These are phyloP conservation scores for Calonectria hongkongensis DNA, from an alignment of 2,329 filamentous ascomycete species.

Conservation along the genomic window DNA sequence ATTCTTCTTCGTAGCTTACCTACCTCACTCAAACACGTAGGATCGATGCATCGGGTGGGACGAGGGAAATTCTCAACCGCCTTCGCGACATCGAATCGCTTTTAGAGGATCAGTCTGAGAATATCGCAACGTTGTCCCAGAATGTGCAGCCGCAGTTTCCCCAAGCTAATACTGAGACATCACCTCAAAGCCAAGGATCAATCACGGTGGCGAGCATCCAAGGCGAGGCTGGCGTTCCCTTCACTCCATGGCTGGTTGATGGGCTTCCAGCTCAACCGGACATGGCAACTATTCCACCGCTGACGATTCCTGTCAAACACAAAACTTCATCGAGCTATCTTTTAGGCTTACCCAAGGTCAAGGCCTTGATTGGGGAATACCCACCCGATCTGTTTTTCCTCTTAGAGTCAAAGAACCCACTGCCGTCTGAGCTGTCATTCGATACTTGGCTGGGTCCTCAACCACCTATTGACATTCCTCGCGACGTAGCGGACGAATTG, in stretches of 20 bases:
- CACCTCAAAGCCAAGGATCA: slow-evolving; percentile 44
- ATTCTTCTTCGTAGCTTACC: neutral
- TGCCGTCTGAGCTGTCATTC: slow-evolving; percentile 51
- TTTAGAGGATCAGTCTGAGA: slow-evolving; percentile 48
- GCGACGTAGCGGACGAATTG: slow-evolving; percentile 50
- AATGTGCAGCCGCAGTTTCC: neutral
- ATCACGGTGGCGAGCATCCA: slow-evolving; percentile 34
- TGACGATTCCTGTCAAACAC: slow-evolving; percentile 56
- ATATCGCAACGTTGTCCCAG: slow-evolving; percentile 41
- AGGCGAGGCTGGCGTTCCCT: slow-evolving; percentile 15
- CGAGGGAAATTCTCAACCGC: slow-evolving; percentile 53
- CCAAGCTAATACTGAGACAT: slow-evolving; percentile 35
- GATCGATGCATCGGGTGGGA: slow-evolving; percentile 56
- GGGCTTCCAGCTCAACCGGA: slow-evolving; percentile 30
- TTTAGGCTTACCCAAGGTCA: slow-evolving; percentile 53
- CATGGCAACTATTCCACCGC: slow-evolving; percentile 47
- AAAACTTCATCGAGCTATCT: slow-evolving; percentile 57
- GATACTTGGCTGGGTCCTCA: slow-evolving; percentile 33
- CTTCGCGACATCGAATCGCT: slow-evolving; percentile 54
- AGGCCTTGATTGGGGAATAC: slow-evolving; percentile 56
- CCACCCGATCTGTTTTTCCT: slow-evolving; percentile 54
- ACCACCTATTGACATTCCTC: slow-evolving; percentile 32
- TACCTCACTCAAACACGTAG: slow-evolving; percentile 28
- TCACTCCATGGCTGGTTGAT: slow-evolving; percentile 26
- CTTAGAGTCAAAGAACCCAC: slow-evolving; percentile 51